phyloP scores from a whole-genome alignment of 257 asterid species.

The Cynanchum wilfordii region DNA sequence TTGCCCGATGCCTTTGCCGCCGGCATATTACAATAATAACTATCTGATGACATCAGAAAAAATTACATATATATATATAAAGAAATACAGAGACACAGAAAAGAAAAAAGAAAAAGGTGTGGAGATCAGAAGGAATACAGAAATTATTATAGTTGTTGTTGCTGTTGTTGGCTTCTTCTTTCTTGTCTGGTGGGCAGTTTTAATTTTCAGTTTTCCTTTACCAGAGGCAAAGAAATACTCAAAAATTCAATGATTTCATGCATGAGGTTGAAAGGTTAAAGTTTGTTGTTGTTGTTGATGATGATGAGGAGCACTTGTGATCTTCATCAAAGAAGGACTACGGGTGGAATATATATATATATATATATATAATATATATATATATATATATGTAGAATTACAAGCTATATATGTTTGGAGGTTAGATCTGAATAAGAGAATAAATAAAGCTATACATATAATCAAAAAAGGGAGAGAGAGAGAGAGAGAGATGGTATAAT shows the following conservation, averaged over 20 bases:
- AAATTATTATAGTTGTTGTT: constrained; percentile 10
- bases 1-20: constrained; percentile 31
- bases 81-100: not conserved
- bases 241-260: constrained; percentile 67
- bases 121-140: constrained; percentile 11
- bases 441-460: constrained; percentile 31
- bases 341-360: not conserved
- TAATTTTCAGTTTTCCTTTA: constrained; percentile 38
- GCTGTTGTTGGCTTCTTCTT: not conserved
- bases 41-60: constrained; percentile 31
- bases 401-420: constrained; percentile 36
- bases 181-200: not conserved
- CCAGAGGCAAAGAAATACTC: constrained; percentile 38
- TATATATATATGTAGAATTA: not conserved
- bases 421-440: constrained; percentile 44
- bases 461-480: not conserved
- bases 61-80: not conserved
- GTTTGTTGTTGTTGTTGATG: constrained; percentile 33
- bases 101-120: constrained; percentile 7
- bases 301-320: constrained; percentile 67
- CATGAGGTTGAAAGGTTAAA: constrained; percentile 45
- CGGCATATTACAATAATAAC: not conserved
- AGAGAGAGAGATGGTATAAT: not conserved
- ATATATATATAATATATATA: too few species aligned
- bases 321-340: constrained; percentile 43